These are phyloP conservation scores for Yarrowia keelungensis DNA, from an alignment of 805 yeast genomes.

Conservation along the genomic window DNA sequence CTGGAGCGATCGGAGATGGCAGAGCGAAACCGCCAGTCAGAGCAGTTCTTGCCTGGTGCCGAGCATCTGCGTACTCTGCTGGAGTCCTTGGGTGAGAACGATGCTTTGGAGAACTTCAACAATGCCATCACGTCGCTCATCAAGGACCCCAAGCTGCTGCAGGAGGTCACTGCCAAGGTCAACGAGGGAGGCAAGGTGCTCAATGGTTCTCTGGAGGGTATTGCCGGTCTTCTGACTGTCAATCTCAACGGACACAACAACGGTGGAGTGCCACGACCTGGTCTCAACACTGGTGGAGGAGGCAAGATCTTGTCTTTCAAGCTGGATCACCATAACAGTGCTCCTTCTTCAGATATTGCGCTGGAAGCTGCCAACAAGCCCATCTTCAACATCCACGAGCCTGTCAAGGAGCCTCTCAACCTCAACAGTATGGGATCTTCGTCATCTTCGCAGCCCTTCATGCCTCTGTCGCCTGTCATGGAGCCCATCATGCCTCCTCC, in stretches of 20 bases:
- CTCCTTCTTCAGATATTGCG: slow-evolving; percentile 19
- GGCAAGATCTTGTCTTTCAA: slow-evolving; percentile 38
- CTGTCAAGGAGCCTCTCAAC: slow-evolving; percentile 20
- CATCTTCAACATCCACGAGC: slow-evolving; percentile 35
- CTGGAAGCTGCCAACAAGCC: slow-evolving; percentile 31
- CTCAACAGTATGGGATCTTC: background rate
- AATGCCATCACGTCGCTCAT: slow-evolving; percentile 45
- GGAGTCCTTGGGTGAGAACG: slow-evolving; percentile 44
- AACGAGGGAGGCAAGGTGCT: slow-evolving; percentile 39
- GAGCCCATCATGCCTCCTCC: slow-evolving; percentile 24
- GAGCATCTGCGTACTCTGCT: slow-evolving; percentile 45
- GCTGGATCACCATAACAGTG: slow-evolving; percentile 26
- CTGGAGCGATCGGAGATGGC: slow-evolving; percentile 51
- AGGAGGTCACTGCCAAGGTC: slow-evolving; percentile 43
- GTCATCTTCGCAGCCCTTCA: slow-evolving; percentile 14
- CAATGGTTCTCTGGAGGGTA: slow-evolving; percentile 32
- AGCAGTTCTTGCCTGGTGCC: slow-evolving; percentile 32
- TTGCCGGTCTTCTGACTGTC: slow-evolving; percentile 30
- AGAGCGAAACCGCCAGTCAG: slow-evolving; percentile 12
- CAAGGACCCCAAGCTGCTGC: slow-evolving; percentile 45
- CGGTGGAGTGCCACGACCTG: background rate
- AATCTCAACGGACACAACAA: slow-evolving; percentile 12
- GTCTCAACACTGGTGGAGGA: slow-evolving; percentile 12
- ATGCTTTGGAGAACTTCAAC: slow-evolving; percentile 43
- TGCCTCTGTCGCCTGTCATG: slow-evolving; percentile 23